These are phyloP conservation scores for Tulasnella sp. DNA, from an alignment of 768 basidiomycete genomes.

Conservation along the genomic window DNA sequence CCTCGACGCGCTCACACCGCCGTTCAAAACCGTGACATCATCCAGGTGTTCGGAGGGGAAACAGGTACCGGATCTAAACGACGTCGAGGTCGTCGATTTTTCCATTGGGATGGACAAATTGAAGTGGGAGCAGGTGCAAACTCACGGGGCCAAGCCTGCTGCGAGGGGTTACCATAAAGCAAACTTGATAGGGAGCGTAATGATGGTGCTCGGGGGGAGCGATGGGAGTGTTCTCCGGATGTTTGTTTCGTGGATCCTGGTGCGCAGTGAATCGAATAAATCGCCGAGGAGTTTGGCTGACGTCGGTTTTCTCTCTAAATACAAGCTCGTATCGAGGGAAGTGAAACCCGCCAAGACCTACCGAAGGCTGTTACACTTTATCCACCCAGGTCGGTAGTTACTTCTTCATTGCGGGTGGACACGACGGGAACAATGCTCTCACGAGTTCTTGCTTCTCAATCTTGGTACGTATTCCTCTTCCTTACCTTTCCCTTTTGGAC, in stretches of 20 bases:
- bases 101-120: conserved; percentile 47
- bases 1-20: too few species aligned
- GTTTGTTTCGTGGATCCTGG: conserved; percentile 86
- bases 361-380: conserved; percentile 78
- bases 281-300: background rate
- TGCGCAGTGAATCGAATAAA: conserved; percentile 47
- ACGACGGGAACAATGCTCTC: conserved; percentile 75
- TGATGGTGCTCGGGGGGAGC: conserved; percentile 89
- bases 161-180: conserved; percentile 85
- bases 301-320: conserved; percentile 35
- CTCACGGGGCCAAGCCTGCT: conserved; percentile 46
- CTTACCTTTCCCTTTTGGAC: too few species aligned
- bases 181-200: conserved; percentile 79
- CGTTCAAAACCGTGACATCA: too few species aligned
- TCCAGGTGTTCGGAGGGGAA: too few species aligned
- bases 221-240: conserved; percentile 84
- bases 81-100: too few species aligned
- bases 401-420: conserved; percentile 85
- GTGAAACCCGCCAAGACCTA: conserved; percentile 47
- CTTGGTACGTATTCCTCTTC: too few species aligned
- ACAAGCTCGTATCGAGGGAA: conserved; percentile 44
- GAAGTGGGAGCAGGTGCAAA: conserved; percentile 64
- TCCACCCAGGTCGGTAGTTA: conserved; percentile 91
- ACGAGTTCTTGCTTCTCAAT: conserved; percentile 46
- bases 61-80: too few species aligned